phyloP scores from a whole-genome alignment of 148 eudicot genomes.

The Pharnaceum exiguum region DNA sequence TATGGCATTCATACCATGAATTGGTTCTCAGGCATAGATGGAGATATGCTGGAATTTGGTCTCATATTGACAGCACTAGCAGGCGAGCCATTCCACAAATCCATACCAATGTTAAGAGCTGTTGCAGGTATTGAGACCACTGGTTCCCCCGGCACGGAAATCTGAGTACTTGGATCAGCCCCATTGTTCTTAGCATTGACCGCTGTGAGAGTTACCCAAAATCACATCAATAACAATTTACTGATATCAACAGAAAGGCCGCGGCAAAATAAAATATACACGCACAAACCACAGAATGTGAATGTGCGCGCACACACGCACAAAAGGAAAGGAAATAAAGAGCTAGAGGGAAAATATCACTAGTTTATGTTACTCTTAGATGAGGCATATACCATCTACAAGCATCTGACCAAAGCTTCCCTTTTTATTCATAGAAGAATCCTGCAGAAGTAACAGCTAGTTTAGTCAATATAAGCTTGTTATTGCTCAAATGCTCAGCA shows the following conservation, averaged over 20 bases:
- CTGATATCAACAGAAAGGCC: background rate
- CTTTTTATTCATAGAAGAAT: constrained; percentile 50
- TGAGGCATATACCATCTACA: constrained; percentile 62
- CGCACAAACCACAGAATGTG: too few relatives aligned
- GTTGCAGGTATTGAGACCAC: constrained; percentile 54
- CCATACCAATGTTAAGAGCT: constrained; percentile 90
- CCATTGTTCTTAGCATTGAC: constrained; percentile 56
- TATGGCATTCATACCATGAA: too few relatives aligned
- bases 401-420: constrained; percentile 93
- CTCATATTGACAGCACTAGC: constrained; percentile 52
- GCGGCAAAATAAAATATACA: too few relatives aligned
- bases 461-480: background rate
- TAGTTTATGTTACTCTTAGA: constrained; percentile 1
- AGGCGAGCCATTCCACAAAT: constrained; percentile 75
- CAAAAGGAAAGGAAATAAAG: background rate
- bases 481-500: too few relatives aligned
- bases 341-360: background rate
- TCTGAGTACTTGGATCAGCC: constrained; percentile 28
- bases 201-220: constrained; percentile 29
- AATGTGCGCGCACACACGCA: too few relatives aligned
- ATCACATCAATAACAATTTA: background rate
- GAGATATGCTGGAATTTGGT: constrained; percentile 48
- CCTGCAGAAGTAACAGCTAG: constrained; percentile 35
- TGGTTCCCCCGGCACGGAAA: constrained; percentile 61
- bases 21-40: constrained; percentile 59